Evolutionary conservation across 2,329 filamentous ascomycete species (phyloP).

Genomic region (Cladophialophora chaetospira): DNA sequence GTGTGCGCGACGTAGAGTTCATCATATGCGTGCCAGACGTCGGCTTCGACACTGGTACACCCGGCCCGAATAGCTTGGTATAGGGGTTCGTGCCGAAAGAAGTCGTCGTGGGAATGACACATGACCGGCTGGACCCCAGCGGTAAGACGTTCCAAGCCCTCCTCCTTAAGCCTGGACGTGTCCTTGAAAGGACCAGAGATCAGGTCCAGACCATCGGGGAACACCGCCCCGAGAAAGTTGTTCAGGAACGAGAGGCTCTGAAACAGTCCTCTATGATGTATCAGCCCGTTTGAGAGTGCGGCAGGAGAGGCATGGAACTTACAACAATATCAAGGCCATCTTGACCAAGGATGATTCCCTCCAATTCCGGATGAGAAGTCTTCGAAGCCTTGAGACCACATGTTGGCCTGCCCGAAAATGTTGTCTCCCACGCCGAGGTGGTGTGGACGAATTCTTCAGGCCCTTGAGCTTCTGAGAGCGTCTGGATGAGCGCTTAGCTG

Average conservation of each 20-base stretch:
- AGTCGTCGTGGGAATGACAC: slow-evolving; percentile 62
- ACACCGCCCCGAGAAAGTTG: slow-evolving; percentile 39
- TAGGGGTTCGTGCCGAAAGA: slow-evolving; percentile 57
- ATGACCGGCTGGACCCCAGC: slow-evolving; percentile 51
- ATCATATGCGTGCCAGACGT: slow-evolving; percentile 51
- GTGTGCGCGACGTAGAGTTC: slow-evolving; percentile 60
- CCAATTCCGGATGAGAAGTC: background rate
- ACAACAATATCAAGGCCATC: slow-evolving; percentile 10
- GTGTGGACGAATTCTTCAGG: slow-evolving; percentile 1
- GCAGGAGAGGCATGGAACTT: background rate
- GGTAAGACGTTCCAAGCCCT: slow-evolving; percentile 43
- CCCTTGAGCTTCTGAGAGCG: slow-evolving; percentile 4
- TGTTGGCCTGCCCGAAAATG: background rate
- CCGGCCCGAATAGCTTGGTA: slow-evolving; percentile 57
- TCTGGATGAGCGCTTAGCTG: slow-evolving; percentile 1
- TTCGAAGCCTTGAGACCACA: slow-evolving; percentile 7
- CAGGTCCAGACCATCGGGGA: slow-evolving; percentile 44
- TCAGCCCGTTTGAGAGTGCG: background rate
- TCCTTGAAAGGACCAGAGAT: slow-evolving; percentile 43
- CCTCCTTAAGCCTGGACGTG: background rate
- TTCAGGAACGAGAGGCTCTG: slow-evolving; percentile 39
- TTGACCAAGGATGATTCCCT: background rate
- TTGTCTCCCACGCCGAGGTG: background rate
- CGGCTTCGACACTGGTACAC: slow-evolving; percentile 59
- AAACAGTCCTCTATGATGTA: slow-evolving; percentile 5